Base-by-base conservation (phyloP, 768 basidiomycete species). In the Tulasnella sp. region DNA sequence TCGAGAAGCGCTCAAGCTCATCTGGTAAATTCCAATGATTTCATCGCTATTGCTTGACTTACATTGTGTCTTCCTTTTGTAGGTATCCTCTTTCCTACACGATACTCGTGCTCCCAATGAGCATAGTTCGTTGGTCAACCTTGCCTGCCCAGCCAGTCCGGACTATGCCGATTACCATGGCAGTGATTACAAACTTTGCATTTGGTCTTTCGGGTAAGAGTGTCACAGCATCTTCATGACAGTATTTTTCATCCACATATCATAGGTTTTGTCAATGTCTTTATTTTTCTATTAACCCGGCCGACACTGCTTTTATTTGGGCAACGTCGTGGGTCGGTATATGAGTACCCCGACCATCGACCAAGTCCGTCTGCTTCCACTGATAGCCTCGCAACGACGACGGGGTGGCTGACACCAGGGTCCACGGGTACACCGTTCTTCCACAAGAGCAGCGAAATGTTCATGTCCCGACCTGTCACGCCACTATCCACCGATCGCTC, bases 31-130 rank as follows among this genome's bases (percentile, higher is more conserved):
- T 25, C 22, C 13, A 22, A 15, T 1, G 13, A 5, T 20, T 22
- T 15, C 15, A 1, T 22, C 3, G 3, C n/a, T 2, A 8, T 3
- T 51, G 10, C 32, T 31, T 43, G 10, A 10, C 10, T 42, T 12
- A 10, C 10, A 42, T 16, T 4, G 16, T 22, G 10, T 20, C 4
- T 3, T 34, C 19, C 20, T 3, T 24, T 13, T 48, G 15, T 29
- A 51, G 49, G 49, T 51, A 51, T 31, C 49, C 49, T 9, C 29
- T 51, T 20, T 40, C 39, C 4, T 51, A 51, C 37, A 43, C 49
- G 19, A 31, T 33, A 28, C 25, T 51, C 2, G 35, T 51, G 22
- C 19, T 51, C 25, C 49, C 49, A 4, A 51, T 51, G 16, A 51
- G 49, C 40, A 41, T 51, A 15, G 49, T 41, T 20, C 37, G 49